A percentile compares a stretch with the other conserved stretches of the same genome.
Evolutionary conservation across 345 rosid species (phyloP).

Genomic region (Kernera saxatilis): DNA sequence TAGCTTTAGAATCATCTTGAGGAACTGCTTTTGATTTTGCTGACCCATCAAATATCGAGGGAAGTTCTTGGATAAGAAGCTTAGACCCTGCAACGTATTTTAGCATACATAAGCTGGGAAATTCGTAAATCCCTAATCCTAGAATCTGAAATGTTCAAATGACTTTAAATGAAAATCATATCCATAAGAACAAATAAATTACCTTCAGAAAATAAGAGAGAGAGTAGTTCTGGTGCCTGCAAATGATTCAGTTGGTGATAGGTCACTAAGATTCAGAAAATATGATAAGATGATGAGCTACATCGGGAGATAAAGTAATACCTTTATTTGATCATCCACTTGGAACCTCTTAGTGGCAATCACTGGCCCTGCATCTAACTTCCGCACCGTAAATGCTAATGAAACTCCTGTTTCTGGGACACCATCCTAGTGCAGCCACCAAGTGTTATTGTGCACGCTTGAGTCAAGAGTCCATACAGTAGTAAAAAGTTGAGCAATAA

Average conservation of each 20-base stretch:
- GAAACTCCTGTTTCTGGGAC: slow-evolving; percentile 88
- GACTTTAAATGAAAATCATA: not conserved
- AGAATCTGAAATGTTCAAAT: not conserved
- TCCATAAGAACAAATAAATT: not conserved
- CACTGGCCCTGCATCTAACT: slow-evolving; percentile 90
- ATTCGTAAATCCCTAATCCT: not conserved
- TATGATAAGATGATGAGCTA: not conserved
- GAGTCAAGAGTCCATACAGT: not conserved
- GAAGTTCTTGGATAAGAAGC: slow-evolving; percentile 71
- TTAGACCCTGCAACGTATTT: slow-evolving; percentile 58
- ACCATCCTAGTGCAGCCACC: slow-evolving; percentile 63
- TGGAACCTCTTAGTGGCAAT: slow-evolving; percentile 52
- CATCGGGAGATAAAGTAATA: not conserved
- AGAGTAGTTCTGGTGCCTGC: slow-evolving; percentile 90
- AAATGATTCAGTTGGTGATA: slow-evolving; percentile 9
- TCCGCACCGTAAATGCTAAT: slow-evolving; percentile 75
- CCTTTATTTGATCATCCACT: slow-evolving; percentile 86
- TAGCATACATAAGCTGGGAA: not conserved
- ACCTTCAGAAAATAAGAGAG: slow-evolving; percentile 73
- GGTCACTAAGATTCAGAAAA: not conserved
- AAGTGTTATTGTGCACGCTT: slow-evolving; percentile 13
- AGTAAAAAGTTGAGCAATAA: no score
- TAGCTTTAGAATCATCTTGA: slow-evolving; percentile 83
- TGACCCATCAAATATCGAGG: slow-evolving; percentile 69
- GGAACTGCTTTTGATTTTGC: slow-evolving; percentile 66